A percentile compares a stretch with the other conserved stretches of the same genome.
These are phyloP conservation scores for Ophiostoma fasciatum DNA, from an alignment of 2,329 filamentous ascomycete species.

Conservation along the genomic window DNA sequence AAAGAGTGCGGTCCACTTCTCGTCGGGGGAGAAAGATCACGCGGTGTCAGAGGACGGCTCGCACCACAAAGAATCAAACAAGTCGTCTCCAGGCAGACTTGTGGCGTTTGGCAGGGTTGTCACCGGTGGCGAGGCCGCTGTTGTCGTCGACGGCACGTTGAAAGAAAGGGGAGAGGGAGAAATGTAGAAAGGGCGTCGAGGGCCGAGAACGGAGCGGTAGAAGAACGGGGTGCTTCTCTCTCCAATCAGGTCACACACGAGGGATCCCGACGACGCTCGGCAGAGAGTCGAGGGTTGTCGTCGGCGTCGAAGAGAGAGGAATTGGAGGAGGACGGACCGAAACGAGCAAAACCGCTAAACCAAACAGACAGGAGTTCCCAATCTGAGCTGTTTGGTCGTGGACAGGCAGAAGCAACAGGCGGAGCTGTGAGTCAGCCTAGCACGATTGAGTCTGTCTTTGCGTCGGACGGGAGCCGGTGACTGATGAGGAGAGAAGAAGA, in stretches of 20 bases:
- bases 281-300: background rate
- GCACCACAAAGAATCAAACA: too few relatives aligned
- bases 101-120: too few relatives aligned
- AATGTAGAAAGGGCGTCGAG: too few relatives aligned
- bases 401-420: slow-evolving; percentile 1
- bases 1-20: slow-evolving; percentile 4
- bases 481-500: slow-evolving; percentile 15
- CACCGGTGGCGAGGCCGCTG: too few relatives aligned
- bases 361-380: too few relatives aligned
- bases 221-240: background rate
- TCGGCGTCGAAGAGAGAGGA: background rate
- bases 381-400: too few relatives aligned
- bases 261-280: slow-evolving; percentile 6
- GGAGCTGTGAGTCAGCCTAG: too few relatives aligned
- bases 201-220: too few relatives aligned
- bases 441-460: too few relatives aligned
- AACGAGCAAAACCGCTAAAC: background rate
- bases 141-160: too few relatives aligned
- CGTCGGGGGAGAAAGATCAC: slow-evolving; percentile 4
- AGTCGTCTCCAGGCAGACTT: too few relatives aligned
- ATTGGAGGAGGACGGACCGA: too few relatives aligned
- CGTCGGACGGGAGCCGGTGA: slow-evolving; percentile 7
- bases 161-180: background rate
- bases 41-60: background rate
- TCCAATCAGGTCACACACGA: slow-evolving; percentile 10